phyloP scores from a whole-genome alignment of 768 basidiomycete species.

The Pilatotrama ljubarskyi region DNA sequence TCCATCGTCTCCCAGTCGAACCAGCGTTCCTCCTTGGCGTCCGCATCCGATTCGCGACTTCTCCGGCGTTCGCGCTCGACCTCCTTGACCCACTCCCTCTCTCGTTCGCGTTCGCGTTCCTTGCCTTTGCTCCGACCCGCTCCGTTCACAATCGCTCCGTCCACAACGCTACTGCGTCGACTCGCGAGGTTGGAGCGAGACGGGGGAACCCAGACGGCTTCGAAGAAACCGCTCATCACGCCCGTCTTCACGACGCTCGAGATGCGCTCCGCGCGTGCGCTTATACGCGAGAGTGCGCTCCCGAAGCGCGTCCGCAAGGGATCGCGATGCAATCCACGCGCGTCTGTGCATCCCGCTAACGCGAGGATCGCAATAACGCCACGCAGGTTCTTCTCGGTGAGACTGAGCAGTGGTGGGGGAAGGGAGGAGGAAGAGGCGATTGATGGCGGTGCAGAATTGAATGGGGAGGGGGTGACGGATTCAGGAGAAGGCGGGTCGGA shows the following conservation, averaged over 20 bases:
- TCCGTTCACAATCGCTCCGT: background rate
- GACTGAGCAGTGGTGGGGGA: conserved; percentile 18
- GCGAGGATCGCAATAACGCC: conserved; percentile 36
- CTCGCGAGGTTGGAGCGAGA: background rate
- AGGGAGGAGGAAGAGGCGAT: conserved; percentile 17
- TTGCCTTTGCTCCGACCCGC: conserved; percentile 9
- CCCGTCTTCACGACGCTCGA: conserved; percentile 33
- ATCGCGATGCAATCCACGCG: conserved; percentile 30
- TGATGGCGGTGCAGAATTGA: conserved; percentile 20
- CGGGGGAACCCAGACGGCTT: conserved; percentile 27
- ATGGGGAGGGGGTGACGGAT: conserved; percentile 26
- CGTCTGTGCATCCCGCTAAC: conserved; percentile 33
- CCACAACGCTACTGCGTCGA: background rate
- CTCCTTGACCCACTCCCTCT: conserved; percentile 20
- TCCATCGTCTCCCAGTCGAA: conserved; percentile 32
- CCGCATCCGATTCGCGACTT: background rate
- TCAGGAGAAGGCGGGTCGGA: conserved; percentile 17
- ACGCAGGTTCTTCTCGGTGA: conserved; percentile 28
- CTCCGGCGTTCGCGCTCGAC: conserved; percentile 7
- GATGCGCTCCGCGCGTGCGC: conserved; percentile 31
- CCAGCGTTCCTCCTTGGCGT: conserved; percentile 8
- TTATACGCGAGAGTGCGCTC: conserved; percentile 28
- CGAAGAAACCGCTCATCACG: conserved; percentile 36
- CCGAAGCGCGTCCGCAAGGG: conserved; percentile 34
- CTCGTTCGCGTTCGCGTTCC: conserved; percentile 17